phyloP scores from a whole-genome alignment of 2,329 filamentous ascomycete genomes.

The Hypoxylon sp. region DNA sequence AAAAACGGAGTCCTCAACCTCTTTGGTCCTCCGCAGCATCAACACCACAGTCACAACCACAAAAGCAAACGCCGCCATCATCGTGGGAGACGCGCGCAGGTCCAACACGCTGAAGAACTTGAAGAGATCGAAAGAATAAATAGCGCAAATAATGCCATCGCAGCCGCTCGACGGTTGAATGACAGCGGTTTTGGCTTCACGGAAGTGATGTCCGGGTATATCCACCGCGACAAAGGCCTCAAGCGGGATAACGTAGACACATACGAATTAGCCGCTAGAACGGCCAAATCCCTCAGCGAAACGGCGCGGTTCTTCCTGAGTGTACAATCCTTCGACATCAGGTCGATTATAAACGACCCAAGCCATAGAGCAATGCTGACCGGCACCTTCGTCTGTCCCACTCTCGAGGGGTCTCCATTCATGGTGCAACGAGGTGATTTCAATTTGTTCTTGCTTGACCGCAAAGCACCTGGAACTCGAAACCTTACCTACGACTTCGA shows the following conservation, averaged over 20 bases:
- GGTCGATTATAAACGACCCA: conserved; percentile 60
- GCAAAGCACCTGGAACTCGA: conserved; percentile 67
- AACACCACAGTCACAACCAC: conserved; percentile 21
- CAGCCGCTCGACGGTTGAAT: conserved; percentile 58
- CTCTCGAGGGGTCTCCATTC: conserved; percentile 69
- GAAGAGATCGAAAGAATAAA: conserved; percentile 56
- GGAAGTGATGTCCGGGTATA: conserved; percentile 74
- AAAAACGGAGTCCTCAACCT: conserved; percentile 66
- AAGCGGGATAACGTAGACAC: conserved; percentile 62
- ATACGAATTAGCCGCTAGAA: conserved; percentile 66
- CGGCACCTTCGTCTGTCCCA: conserved; percentile 69
- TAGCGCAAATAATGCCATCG: conserved; percentile 56
- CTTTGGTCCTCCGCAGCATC: conserved; percentile 64
- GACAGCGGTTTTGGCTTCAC: conserved; percentile 70
- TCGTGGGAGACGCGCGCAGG: conserved; percentile 33
- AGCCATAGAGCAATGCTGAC: conserved; percentile 68
- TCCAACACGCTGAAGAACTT: conserved; percentile 46
- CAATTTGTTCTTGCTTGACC: conserved; percentile 67
- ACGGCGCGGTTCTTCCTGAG: conserved; percentile 71
- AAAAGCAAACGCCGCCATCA: conserved; percentile 4
- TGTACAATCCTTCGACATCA: conserved; percentile 67
- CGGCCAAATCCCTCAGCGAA: conserved; percentile 66
- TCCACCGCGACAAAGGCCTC: conserved; percentile 62
- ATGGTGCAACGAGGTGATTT: conserved; percentile 71
- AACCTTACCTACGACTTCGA: conserved; percentile 74